Evolutionary conservation across 495 filamentous ascomycete genomes (phyloP).

Genomic region (Xylaria venustula): DNA sequence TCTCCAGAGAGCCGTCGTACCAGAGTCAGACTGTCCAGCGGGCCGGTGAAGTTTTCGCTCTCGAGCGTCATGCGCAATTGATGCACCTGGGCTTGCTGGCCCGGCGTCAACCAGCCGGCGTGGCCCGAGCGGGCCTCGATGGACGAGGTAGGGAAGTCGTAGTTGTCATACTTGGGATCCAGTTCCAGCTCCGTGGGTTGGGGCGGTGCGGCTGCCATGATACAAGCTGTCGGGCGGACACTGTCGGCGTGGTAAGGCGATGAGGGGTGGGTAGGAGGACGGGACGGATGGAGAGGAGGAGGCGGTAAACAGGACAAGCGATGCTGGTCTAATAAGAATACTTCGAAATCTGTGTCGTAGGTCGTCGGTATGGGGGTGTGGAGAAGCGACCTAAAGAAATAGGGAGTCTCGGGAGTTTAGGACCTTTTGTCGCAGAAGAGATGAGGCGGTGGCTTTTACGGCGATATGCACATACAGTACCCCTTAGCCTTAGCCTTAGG

Average conservation of each 20-base stretch:
- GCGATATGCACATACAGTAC: neutral
- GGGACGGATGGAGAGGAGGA: neutral
- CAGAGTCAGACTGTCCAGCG: constrained; percentile 87
- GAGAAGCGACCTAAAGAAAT: constrained; percentile 6
- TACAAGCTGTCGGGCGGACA: constrained; percentile 8
- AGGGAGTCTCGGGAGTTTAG: neutral
- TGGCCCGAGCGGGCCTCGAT: constrained; percentile 71
- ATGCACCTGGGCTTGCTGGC: constrained; percentile 86
- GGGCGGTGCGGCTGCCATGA: constrained; percentile 22
- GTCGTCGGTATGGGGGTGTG: neutral
- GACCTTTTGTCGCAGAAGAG: neutral
- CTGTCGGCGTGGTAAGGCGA: neutral
- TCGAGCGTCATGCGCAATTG: constrained; percentile 84
- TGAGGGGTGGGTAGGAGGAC: neutral
- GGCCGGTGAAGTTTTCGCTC: constrained; percentile 75
- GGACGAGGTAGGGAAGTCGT: constrained; percentile 84
- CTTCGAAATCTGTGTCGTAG: neutral
- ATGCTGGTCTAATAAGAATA: constrained; percentile 5
- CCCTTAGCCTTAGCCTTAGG: no score
- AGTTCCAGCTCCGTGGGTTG: constrained; percentile 47
- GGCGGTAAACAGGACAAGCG: neutral
- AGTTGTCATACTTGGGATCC: constrained; percentile 92
- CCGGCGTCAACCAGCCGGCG: constrained; percentile 80
- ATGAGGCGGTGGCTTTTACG: neutral
- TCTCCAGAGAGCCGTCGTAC: constrained; percentile 40